phyloP scores from a whole-genome alignment of 805 yeast genomes.

The Candida ovalis region DNA sequence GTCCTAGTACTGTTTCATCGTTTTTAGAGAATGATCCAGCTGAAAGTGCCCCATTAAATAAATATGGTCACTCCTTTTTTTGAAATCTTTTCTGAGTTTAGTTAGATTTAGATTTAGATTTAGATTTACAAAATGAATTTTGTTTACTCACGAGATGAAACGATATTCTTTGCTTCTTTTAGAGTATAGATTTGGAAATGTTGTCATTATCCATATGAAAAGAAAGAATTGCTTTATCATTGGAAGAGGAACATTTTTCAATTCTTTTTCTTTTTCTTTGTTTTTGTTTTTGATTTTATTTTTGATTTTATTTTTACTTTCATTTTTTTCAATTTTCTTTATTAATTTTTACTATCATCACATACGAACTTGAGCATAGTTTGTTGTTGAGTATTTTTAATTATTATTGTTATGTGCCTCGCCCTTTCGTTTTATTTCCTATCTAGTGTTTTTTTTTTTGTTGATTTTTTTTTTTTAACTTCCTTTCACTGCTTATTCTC shows the following conservation, averaged over 20 bases:
- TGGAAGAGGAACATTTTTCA: too few species aligned
- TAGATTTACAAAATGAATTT: not conserved
- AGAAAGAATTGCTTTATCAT: not conserved
- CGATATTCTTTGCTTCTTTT: not conserved
- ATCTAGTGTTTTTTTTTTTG: too few species aligned
- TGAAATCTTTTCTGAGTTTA: constrained; percentile 3
- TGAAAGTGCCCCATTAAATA: constrained; percentile 11
- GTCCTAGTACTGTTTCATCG: constrained; percentile 34
- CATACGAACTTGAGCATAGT: not conserved
- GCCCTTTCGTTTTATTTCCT: not conserved
- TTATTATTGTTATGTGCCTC: not conserved
- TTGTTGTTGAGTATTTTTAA: not conserved
- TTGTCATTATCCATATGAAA: not conserved
- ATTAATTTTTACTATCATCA: not conserved
- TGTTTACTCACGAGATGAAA: not conserved
- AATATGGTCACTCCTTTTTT: constrained; percentile 23
- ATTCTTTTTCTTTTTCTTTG: too few species aligned
- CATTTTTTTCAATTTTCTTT: not conserved
- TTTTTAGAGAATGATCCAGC: constrained; percentile 21
- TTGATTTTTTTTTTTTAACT: not conserved
- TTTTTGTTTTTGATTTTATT: too few species aligned
- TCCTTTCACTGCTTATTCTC: not conserved
- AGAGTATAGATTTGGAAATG: not conserved
- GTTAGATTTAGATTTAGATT: not conserved
- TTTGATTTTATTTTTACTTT: too few species aligned